Evolutionary conservation across 163 green algal species (phyloP).

Genomic region (Trebouxia gelatinosa): DNA sequence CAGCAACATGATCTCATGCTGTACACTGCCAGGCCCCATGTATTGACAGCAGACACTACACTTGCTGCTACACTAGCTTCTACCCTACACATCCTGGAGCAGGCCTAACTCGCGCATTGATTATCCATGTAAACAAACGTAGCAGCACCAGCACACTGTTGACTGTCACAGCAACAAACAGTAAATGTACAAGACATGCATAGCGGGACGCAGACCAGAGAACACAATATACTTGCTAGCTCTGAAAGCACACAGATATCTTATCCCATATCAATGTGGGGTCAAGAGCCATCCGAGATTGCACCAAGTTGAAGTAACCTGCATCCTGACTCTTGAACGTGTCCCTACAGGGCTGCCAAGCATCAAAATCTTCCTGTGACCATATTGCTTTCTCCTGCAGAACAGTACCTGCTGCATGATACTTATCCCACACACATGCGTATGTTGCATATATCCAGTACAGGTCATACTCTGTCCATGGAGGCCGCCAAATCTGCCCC

Average conservation of each 20-base stretch:
- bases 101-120: too few relatives aligned
- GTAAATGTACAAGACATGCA: too few relatives aligned
- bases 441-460: constrained; percentile 35
- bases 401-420: constrained; percentile 13
- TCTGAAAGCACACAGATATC: constrained; percentile 10
- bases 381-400: constrained; percentile 23
- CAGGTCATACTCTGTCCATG: constrained; percentile 34
- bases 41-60: too few relatives aligned
- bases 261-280: constrained; percentile 26
- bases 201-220: too few relatives aligned
- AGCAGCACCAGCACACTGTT: too few relatives aligned
- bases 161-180: too few relatives aligned
- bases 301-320: constrained; percentile 30
- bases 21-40: too few relatives aligned
- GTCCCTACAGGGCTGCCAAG: constrained; percentile 13
- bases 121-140: too few relatives aligned
- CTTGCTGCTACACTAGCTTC: too few relatives aligned
- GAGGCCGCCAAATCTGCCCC: constrained; percentile 1
- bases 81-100: too few relatives aligned
- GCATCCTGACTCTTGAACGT: background rate
- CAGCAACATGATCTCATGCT: too few relatives aligned
- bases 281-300: constrained; percentile 29
- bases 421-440: constrained; percentile 20
- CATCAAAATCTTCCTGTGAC: constrained; percentile 8
- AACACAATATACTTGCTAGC: too few relatives aligned